Conservation (phyloP, 257 asterid species). For the Fraxinus quadrangulata region DNA sequence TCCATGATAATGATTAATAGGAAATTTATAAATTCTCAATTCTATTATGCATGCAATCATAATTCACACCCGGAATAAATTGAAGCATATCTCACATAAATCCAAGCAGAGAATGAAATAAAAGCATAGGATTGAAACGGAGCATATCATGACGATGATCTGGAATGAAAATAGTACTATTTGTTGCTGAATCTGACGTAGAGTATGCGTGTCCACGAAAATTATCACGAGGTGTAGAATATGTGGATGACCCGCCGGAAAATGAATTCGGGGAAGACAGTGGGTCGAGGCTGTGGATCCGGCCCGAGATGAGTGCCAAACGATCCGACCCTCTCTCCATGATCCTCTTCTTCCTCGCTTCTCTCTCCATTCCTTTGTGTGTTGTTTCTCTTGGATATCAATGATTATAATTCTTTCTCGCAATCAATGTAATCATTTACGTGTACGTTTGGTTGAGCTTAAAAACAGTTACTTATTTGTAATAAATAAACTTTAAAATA, state of each 20-base stretch:
- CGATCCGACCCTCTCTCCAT: conserved; percentile 32
- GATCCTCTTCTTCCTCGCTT: conserved; percentile 60
- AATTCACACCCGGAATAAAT: neutral
- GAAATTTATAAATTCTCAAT: neutral
- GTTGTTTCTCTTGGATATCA: neutral
- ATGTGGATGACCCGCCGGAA: conserved; percentile 35
- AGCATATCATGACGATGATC: conserved; percentile 15
- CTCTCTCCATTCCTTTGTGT: conserved; percentile 44
- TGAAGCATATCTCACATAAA: neutral
- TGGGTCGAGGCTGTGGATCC: conserved; percentile 36
- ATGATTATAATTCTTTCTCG: neutral
- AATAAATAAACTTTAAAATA: neutral
- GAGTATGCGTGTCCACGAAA: conserved; percentile 37
- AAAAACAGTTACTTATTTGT: neutral
- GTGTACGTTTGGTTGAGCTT: no score
- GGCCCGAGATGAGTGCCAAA: conserved; percentile 38
- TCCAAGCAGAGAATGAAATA: neutral
- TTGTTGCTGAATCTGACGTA: conserved; percentile 29
- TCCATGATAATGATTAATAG: neutral
- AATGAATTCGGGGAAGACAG: conserved; percentile 23
- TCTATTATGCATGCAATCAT: neutral
- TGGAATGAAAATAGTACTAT: conserved; percentile 18
- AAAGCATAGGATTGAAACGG: neutral
- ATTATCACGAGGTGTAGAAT: conserved; percentile 26
- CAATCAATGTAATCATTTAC: neutral